Evolutionary conservation across 768 basidiomycete genomes (phyloP).

Genomic region (Phlebiopsis gigantea): DNA sequence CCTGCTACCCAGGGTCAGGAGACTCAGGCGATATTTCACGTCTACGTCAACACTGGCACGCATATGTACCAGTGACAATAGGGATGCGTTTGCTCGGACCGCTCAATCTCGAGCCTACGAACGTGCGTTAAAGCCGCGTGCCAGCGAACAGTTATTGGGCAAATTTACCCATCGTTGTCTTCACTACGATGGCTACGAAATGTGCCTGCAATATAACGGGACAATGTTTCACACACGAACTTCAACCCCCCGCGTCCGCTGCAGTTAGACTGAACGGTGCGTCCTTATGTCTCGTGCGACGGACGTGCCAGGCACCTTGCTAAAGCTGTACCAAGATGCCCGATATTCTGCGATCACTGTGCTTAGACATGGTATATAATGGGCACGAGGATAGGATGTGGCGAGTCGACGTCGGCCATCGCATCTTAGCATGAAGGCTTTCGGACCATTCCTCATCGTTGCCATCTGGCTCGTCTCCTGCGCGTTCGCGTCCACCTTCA

Average conservation of each 20-base stretch:
- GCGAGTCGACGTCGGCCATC: background rate
- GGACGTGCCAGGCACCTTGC: background rate
- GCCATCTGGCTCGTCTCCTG: background rate
- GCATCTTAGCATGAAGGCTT: background rate
- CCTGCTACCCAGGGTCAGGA: too few relatives aligned
- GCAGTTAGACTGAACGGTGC: too few relatives aligned
- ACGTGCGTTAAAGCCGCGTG: background rate
- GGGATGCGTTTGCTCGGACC: background rate
- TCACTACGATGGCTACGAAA: too few relatives aligned
- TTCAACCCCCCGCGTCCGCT: too few relatives aligned
- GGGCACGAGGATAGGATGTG: too few relatives aligned
- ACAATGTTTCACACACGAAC: too few relatives aligned
- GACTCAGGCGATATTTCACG: too few relatives aligned
- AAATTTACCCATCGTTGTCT: background rate
- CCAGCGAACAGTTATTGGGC: background rate
- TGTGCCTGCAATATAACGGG: too few relatives aligned
- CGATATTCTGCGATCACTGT: background rate
- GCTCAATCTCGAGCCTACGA: background rate
- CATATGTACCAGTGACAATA: too few relatives aligned
- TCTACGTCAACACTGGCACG: too few relatives aligned
- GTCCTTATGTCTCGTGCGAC: too few relatives aligned
- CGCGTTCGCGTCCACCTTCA: constrained; percentile 18
- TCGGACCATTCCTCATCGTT: background rate
- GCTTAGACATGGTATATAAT: background rate
- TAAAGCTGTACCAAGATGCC: background rate